Evolutionary conservation across 352 stramenopile genomes (phyloP).

Genomic region (Pythium insidiosum): DNA sequence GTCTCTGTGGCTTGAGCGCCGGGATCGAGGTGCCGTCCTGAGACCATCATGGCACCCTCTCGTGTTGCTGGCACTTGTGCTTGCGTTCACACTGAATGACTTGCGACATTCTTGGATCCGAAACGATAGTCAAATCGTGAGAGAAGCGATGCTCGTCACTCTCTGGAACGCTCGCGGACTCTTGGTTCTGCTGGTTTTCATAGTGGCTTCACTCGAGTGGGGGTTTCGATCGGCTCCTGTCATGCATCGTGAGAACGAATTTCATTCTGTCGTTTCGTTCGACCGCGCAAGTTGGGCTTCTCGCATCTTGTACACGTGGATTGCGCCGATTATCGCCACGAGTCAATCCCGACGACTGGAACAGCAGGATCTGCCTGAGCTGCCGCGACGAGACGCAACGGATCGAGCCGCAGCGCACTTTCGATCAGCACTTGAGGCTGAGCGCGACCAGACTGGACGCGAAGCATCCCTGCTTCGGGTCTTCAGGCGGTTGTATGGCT

Average conservation of each 20-base stretch:
- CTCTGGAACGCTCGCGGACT: constrained; percentile 8
- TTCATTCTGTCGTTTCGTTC: too few relatives aligned
- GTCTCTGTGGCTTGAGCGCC: constrained; percentile 15
- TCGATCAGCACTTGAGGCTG: constrained; percentile 24
- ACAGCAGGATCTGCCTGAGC: constrained; percentile 40
- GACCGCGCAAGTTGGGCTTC: constrained; percentile 46
- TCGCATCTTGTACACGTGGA: constrained; percentile 58
- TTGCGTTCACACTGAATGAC: too few relatives aligned
- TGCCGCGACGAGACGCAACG: constrained; percentile 44
- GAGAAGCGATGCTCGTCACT: constrained; percentile 1
- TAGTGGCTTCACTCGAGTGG: too few relatives aligned
- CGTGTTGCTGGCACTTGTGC: too few relatives aligned
- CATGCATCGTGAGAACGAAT: too few relatives aligned
- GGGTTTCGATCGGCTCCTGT: too few relatives aligned
- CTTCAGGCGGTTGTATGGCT: constrained; percentile 37
- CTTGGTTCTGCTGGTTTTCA: too few relatives aligned
- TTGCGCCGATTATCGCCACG: constrained; percentile 53
- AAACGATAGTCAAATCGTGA: too few relatives aligned
- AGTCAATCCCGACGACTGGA: constrained; percentile 47
- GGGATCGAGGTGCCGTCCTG: too few relatives aligned
- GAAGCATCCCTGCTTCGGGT: constrained; percentile 50
- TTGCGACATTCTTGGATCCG: too few relatives aligned
- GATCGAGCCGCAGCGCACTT: constrained; percentile 32
- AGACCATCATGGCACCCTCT: too few relatives aligned
- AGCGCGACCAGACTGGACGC: constrained; percentile 1